phyloP scores from a whole-genome alignment of 139 green algal species.

The Chlorella sorokiniana region DNA sequence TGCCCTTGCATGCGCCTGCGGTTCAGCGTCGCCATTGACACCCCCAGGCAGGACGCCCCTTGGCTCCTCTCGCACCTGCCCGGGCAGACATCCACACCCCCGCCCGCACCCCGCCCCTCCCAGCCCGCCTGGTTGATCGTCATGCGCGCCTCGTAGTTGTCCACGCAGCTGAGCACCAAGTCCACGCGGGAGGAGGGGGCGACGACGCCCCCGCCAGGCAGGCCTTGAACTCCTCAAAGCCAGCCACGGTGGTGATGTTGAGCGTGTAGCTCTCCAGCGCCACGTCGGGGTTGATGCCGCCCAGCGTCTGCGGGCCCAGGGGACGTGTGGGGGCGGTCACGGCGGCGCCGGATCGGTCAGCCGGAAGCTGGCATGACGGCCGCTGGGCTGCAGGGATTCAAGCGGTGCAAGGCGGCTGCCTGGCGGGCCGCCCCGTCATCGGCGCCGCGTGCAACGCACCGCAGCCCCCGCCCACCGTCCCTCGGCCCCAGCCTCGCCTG shows the following conservation, averaged over 20 bases:
- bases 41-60: too few relatives aligned
- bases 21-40: too few relatives aligned
- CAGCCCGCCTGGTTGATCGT: slow-evolving; percentile 95
- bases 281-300: slow-evolving; percentile 95
- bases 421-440: neutral
- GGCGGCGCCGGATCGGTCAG: neutral
- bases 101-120: too few relatives aligned
- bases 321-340: neutral
- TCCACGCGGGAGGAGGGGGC: slow-evolving; percentile 72
- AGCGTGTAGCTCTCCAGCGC: slow-evolving; percentile 87
- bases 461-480: neutral
- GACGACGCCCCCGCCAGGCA: neutral
- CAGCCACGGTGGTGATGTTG: slow-evolving; percentile 96
- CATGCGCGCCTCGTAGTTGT: slow-evolving; percentile 99
- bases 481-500: slow-evolving; percentile 24
- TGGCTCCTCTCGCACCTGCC: too few relatives aligned
- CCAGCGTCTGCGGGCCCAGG: slow-evolving; percentile 62
- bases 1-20: too few relatives aligned
- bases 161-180: slow-evolving; percentile 94
- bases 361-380: too few relatives aligned
- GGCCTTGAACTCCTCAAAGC: slow-evolving; percentile 86
- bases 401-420: too few relatives aligned
- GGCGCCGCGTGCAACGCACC: neutral
- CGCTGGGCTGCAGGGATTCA: too few relatives aligned
- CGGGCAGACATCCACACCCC: too few relatives aligned